Evolutionary conservation across 2,329 filamentous ascomycete genomes (phyloP).

Genomic region (Coniochaeta prunicola): DNA sequence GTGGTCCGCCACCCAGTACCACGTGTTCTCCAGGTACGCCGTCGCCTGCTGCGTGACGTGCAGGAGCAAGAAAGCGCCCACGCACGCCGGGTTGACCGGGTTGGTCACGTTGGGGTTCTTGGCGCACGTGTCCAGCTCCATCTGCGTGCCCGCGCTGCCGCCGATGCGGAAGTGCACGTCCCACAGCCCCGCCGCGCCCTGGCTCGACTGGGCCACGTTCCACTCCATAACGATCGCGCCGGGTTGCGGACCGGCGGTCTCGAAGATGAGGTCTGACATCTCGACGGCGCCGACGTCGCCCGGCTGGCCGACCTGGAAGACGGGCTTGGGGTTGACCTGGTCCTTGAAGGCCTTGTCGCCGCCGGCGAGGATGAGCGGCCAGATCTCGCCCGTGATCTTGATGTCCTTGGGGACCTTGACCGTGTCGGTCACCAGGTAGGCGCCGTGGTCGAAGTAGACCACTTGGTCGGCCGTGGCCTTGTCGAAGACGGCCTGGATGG

Average conservation of each 20-base stretch:
- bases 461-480: conserved; percentile 55
- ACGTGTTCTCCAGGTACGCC: conserved; percentile 80
- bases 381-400: conserved; percentile 86
- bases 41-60: conserved; percentile 57
- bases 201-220: conserved; percentile 65
- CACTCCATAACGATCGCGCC: conserved; percentile 89
- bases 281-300: conserved; percentile 77
- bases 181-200: conserved; percentile 77
- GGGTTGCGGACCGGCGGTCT: conserved; percentile 74
- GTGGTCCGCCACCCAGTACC: conserved; percentile 72
- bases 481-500: conserved; percentile 73
- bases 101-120: conserved; percentile 64
- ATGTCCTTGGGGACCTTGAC: conserved; percentile 69
- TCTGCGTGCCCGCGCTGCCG: conserved; percentile 73
- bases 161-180: conserved; percentile 94
- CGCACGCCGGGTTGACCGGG: conserved; percentile 57
- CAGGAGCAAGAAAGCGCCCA: conserved; percentile 65
- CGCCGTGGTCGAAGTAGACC: conserved; percentile 69
- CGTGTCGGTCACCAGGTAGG: conserved; percentile 64
- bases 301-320: conserved; percentile 74
- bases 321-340: conserved; percentile 67
- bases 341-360: conserved; percentile 66
- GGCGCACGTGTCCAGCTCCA: conserved; percentile 72
- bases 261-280: conserved; percentile 80
- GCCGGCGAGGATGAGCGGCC: conserved; percentile 80